phyloP scores from a whole-genome alignment of 2,329 filamentous ascomycete genomes.

The Cladosporium halotolerans region DNA sequence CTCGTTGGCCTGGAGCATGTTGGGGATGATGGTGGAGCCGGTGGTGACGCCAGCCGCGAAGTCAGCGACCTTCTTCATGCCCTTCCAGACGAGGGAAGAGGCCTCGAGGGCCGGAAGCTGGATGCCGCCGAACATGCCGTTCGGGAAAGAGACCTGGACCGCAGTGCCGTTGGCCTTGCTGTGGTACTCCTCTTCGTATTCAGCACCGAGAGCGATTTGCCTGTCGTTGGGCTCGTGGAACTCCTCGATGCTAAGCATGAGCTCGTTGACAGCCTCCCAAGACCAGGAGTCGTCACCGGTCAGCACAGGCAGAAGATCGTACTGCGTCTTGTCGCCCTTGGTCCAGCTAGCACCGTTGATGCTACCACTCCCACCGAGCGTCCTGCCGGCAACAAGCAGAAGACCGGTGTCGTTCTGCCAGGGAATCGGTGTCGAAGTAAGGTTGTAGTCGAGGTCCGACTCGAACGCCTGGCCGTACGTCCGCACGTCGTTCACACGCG shows the following conservation, averaged over 20 bases:
- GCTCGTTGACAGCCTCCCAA: constrained; percentile 20
- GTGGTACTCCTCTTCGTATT: constrained; percentile 14
- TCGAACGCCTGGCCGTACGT: constrained; percentile 21
- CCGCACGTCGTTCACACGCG: constrained; percentile 20
- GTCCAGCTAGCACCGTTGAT: constrained; percentile 26
- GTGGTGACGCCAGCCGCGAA: constrained; percentile 21
- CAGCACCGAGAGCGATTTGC: constrained; percentile 19
- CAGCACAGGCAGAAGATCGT: constrained; percentile 24
- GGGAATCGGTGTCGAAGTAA: constrained; percentile 18
- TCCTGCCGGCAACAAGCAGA: constrained; percentile 22
- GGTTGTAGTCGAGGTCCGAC: constrained; percentile 18
- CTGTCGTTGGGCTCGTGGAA: constrained; percentile 18
- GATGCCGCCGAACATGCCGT: constrained; percentile 21
- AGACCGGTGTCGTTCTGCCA: constrained; percentile 19
- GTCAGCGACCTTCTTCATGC: constrained; percentile 16
- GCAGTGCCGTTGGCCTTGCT: constrained; percentile 13
- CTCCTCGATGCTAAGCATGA: constrained; percentile 23
- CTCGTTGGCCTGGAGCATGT: constrained; percentile 20
- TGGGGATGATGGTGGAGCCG: constrained; percentile 23
- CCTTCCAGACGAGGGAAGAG: constrained; percentile 17
- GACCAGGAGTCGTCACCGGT: constrained; percentile 23
- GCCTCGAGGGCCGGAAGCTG: constrained; percentile 21
- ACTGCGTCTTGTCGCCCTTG: constrained; percentile 24
- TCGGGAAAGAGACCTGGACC: constrained; percentile 21
- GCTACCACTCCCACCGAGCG: constrained; percentile 22